Evolutionary conservation across 1,284 basidiomycete species (phyloP), one percentile per base, ranked within the genome.

Genomic region (Cutaneotrichosporon cutaneum): DNA sequence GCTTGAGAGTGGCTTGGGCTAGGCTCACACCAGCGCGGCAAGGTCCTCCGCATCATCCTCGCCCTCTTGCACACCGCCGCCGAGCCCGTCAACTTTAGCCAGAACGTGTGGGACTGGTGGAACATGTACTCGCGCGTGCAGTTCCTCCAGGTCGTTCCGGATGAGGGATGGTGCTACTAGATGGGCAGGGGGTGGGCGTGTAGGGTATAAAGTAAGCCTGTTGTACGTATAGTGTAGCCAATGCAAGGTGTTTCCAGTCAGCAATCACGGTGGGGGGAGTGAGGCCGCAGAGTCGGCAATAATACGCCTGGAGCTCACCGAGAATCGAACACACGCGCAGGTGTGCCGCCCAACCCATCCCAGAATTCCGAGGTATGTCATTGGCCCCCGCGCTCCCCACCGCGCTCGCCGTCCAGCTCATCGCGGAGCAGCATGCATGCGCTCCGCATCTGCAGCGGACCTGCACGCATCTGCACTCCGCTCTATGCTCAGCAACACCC

Each of bases 41-140:
- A 74, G 36, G 71, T 74, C 1, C 62, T 74, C 3, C 64, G 72
- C 4, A 71, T 70, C 51, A 67, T 74, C 36, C 65, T 74, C 7
- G 62, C 66, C 2, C 56, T 74, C 21, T 51, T 74, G 16, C 61
- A 62, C 22, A 66, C 65, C 57, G 65, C 67, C 22, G 64, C 61
- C 24, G 63, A 68, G 58, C 67, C 68, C 1, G 62, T 64, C 47
- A 59, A 63, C 35, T 65, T 71, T 45, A 65, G 66, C 16, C 65
- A 68, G 42, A 64, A 60, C 21, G 62, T 71, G 0, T 72, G 71
- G 68, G 71, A 74, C 48, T 74, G 72, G 72, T 74, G 72, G 72
- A 71, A 71, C 59, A 71, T 74, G 70, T 74, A 70, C 58, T 72
- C 71, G 26, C 63, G 64, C 33, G 69, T 74, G 22, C 72, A 74